phyloP scores from a whole-genome alignment of 2,329 filamentous ascomycete species.

The Coniella vitis region DNA sequence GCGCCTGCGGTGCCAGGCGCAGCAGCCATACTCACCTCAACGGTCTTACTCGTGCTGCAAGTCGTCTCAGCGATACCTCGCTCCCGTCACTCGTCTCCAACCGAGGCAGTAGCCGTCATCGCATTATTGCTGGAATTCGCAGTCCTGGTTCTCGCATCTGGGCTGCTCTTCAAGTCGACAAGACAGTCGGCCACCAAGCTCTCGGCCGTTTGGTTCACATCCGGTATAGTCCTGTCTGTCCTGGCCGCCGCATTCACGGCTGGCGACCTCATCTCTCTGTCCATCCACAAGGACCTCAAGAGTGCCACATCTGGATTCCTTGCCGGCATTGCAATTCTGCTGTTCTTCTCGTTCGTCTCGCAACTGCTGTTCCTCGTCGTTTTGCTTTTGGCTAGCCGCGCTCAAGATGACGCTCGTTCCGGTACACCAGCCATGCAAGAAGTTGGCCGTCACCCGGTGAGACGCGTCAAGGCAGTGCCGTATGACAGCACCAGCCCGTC shows the following conservation, averaged over 20 bases:
- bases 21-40: slow-evolving; percentile 31
- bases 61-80: slow-evolving; percentile 32
- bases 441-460: slow-evolving; percentile 25
- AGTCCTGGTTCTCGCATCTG: slow-evolving; percentile 29
- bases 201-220: slow-evolving; percentile 30
- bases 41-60: slow-evolving; percentile 33
- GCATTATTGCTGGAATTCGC: slow-evolving; percentile 31
- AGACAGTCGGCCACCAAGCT: slow-evolving; percentile 20
- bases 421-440: slow-evolving; percentile 26
- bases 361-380: slow-evolving; percentile 44
- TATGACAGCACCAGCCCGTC: slow-evolving; percentile 40
- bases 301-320: slow-evolving; percentile 31
- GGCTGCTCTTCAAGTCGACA: slow-evolving; percentile 25
- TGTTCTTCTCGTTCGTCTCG: slow-evolving; percentile 37
- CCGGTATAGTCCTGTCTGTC: slow-evolving; percentile 33
- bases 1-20: slow-evolving; percentile 31
- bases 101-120: slow-evolving; percentile 30
- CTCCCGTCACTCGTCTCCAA: slow-evolving; percentile 23
- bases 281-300: slow-evolving; percentile 29
- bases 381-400: slow-evolving; percentile 35
- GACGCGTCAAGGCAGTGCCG: slow-evolving; percentile 45
- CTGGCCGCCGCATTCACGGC: slow-evolving; percentile 40
- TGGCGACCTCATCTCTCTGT: slow-evolving; percentile 34
- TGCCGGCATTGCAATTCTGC: slow-evolving; percentile 36
- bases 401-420: slow-evolving; percentile 23